Evolutionary conservation across 2,329 filamentous ascomycete species (phyloP).

Genomic region (Fusarium irregulare): DNA sequence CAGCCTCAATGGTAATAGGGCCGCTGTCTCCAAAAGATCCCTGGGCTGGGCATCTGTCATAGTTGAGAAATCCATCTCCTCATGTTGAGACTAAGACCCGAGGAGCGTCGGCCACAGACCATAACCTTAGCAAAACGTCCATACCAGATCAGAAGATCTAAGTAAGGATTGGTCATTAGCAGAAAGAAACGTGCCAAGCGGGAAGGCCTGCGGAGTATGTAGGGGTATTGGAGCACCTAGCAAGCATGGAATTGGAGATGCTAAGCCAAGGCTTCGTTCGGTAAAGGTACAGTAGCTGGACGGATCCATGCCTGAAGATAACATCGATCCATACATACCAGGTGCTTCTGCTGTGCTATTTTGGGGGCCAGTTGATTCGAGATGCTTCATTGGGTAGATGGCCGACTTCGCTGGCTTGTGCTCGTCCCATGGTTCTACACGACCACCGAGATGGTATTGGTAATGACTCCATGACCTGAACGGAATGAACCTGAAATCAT

Average conservation of each 20-base stretch:
- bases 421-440: conserved; percentile 35
- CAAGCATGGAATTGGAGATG: conserved; percentile 27
- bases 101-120: conserved; percentile 25
- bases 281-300: conserved; percentile 23
- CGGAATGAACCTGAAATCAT: conserved; percentile 31
- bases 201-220: conserved; percentile 27
- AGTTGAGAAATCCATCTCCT: conserved; percentile 16
- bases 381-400: conserved; percentile 29
- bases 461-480: conserved; percentile 17
- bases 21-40: conserved; percentile 39
- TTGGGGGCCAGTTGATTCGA: conserved; percentile 29
- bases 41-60: conserved; percentile 41
- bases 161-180: conserved; percentile 19
- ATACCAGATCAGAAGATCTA: conserved; percentile 17
- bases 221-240: conserved; percentile 20
- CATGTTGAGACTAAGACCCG: neutral
- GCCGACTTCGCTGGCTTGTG: conserved; percentile 33
- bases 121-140: conserved; percentile 25
- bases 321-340: conserved; percentile 39
- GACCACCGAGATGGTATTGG: conserved; percentile 35
- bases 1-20: conserved; percentile 39
- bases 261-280: conserved; percentile 21
- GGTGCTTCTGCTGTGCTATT: conserved; percentile 38
- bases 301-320: conserved; percentile 38
- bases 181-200: conserved; percentile 16